These are phyloP conservation scores for Gossypium bickii DNA, from an alignment of 345 rosid species.

Conservation along the genomic window DNA sequence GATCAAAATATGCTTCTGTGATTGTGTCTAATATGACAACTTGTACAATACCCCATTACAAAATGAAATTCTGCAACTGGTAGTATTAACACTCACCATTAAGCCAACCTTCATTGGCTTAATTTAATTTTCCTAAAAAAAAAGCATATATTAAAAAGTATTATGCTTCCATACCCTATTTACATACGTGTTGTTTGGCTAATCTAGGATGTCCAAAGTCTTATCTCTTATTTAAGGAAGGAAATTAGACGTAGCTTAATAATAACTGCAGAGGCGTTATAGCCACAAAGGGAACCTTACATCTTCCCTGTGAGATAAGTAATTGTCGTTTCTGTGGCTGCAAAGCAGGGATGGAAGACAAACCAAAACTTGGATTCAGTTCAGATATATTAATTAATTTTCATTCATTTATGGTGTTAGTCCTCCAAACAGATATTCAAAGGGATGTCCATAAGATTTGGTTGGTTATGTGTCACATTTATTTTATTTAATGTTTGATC, in stretches of 20 bases:
- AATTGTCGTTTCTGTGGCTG: background rate
- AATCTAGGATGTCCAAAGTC: background rate
- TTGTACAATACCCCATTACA: too few relatives aligned
- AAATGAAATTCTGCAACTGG: too few relatives aligned
- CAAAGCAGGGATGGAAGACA: background rate
- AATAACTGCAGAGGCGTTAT: too few relatives aligned
- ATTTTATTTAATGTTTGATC: background rate
- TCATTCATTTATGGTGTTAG: background rate
- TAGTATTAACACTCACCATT: too few relatives aligned
- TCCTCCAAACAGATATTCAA: background rate
- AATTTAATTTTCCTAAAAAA: too few relatives aligned
- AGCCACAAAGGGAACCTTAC: too few relatives aligned
- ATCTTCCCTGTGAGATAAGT: too few relatives aligned
- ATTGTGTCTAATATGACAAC: too few relatives aligned
- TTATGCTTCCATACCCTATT: too few relatives aligned
- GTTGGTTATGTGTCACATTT: constrained; percentile 1
- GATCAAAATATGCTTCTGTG: too few relatives aligned
- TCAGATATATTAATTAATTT: background rate
- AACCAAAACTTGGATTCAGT: background rate
- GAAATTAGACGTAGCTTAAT: background rate
- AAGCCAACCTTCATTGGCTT: too few relatives aligned
- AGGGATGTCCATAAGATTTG: background rate
- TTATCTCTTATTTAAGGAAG: background rate
- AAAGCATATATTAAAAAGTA: too few relatives aligned
- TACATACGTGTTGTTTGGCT: background rate